These are phyloP conservation scores for Exophiala spinifera DNA, from an alignment of 2,329 filamentous ascomycete species.

Conservation along the genomic window DNA sequence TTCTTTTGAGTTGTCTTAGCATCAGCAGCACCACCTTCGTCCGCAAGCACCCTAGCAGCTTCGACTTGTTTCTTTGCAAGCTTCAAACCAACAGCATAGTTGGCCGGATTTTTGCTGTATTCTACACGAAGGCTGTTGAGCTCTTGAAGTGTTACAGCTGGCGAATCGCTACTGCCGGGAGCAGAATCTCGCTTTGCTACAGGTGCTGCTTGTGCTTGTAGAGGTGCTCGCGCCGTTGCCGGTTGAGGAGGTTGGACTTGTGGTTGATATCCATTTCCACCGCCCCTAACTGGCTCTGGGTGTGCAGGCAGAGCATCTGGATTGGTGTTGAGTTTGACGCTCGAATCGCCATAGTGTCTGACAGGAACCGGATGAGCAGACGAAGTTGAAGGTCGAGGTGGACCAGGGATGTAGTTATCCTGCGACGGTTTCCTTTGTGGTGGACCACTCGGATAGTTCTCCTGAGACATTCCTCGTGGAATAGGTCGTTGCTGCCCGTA, in stretches of 20 bases:
- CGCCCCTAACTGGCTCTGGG: constrained; percentile 53
- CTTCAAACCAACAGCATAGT: constrained; percentile 67
- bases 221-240: too few species aligned
- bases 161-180: not conserved
- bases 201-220: not conserved
- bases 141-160: constrained; percentile 70
- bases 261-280: constrained; percentile 20
- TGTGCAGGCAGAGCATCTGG: constrained; percentile 57
- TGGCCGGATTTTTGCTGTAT: constrained; percentile 68
- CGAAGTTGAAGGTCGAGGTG: constrained; percentile 6
- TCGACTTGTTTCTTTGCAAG: constrained; percentile 83
- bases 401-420: constrained; percentile 17
- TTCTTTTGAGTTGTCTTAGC: constrained; percentile 59
- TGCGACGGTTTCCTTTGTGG: constrained; percentile 12
- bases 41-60: constrained; percentile 74
- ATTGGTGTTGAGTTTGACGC: constrained; percentile 35
- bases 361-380: constrained; percentile 26
- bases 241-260: not conserved
- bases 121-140: constrained; percentile 69
- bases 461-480: constrained; percentile 13
- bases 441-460: constrained; percentile 24
- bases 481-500: constrained; percentile 21
- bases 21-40: constrained; percentile 70
- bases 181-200: not conserved
- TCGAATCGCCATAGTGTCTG: constrained; percentile 15